phyloP scores from a whole-genome alignment of 1,139 yeast species.

The Kodamaea plutei region DNA sequence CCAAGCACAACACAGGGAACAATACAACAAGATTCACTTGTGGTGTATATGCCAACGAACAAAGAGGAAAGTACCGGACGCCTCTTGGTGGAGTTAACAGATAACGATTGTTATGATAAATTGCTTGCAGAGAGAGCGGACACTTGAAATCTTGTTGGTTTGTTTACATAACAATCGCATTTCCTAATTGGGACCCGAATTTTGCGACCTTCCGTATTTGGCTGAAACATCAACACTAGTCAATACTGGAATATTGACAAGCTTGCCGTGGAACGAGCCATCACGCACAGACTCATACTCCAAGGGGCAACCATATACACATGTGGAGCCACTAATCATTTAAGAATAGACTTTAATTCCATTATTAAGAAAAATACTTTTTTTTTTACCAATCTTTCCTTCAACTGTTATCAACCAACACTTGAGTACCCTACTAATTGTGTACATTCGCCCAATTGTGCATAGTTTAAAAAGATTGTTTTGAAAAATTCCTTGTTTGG shows the following conservation, averaged over 20 bases:
- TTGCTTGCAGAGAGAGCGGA: no score
- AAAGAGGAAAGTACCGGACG: no score
- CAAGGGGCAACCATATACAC: neutral
- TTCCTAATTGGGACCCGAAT: constrained; percentile 11
- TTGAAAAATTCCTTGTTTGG: constrained; percentile 1
- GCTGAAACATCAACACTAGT: constrained; percentile 5
- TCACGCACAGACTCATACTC: neutral
- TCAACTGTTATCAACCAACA: no score
- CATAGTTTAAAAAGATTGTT: neutral
- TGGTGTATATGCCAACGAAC: no score
- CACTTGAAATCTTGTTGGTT: neutral
- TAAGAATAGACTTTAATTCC: neutral
- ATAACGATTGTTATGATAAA: no score
- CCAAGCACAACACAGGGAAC: no score
- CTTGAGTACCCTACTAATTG: no score
- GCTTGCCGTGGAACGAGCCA: neutral
- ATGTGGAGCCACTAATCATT: neutral
- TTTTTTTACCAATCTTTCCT: neutral
- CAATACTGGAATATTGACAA: neutral
- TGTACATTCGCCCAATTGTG: no score
- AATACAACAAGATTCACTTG: no score
- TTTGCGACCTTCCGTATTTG: constrained; percentile 7
- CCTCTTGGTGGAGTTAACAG: no score
- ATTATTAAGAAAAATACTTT: no score
- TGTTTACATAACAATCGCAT: constrained; percentile 1